Conservation (phyloP, 2,329 filamentous ascomycete genomes). For the Aureobasidium subglaciale region DNA sequence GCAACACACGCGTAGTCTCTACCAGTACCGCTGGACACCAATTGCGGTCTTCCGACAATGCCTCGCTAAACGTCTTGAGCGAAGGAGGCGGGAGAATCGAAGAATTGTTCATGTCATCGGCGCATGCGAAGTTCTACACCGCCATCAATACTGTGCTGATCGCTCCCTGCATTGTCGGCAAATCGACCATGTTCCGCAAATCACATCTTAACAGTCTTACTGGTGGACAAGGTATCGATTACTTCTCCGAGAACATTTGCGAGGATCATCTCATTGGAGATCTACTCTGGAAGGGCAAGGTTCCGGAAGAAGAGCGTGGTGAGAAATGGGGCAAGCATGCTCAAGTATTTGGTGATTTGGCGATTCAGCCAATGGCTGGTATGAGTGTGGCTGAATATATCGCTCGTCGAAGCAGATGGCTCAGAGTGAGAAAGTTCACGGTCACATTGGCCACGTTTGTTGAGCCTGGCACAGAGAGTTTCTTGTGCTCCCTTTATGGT, state of each 20-base stretch:
- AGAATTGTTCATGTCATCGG: constrained; percentile 88
- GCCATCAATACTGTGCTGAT: constrained; percentile 91
- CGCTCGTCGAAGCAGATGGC: constrained; percentile 77
- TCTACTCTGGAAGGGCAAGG: constrained; percentile 68
- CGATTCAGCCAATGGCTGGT: constrained; percentile 78
- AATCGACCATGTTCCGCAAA: constrained; percentile 97
- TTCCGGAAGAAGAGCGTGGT: constrained; percentile 30
- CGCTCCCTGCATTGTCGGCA: constrained; percentile 90
- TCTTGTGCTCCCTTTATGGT: constrained; percentile 75
- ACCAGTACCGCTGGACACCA: constrained; percentile 22
- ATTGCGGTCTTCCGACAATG: not conserved
- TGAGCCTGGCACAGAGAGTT: constrained; percentile 83
- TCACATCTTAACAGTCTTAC: constrained; percentile 77
- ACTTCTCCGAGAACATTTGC: constrained; percentile 93
- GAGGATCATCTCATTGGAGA: constrained; percentile 97
- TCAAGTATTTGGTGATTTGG: constrained; percentile 76
- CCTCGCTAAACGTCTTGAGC: constrained; percentile 19
- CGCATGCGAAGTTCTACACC: constrained; percentile 94
- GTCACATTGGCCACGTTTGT: constrained; percentile 83
- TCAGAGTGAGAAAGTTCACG: constrained; percentile 90
- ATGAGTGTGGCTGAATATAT: constrained; percentile 74
- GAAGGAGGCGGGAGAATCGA: constrained; percentile 74
- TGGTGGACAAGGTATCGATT: constrained; percentile 66
- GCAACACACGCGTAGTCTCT: constrained; percentile 18
- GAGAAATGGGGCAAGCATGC: constrained; percentile 66